Evolutionary conservation across 1,284 basidiomycete species (phyloP).

Genomic region (Athelia psychrophila): DNA sequence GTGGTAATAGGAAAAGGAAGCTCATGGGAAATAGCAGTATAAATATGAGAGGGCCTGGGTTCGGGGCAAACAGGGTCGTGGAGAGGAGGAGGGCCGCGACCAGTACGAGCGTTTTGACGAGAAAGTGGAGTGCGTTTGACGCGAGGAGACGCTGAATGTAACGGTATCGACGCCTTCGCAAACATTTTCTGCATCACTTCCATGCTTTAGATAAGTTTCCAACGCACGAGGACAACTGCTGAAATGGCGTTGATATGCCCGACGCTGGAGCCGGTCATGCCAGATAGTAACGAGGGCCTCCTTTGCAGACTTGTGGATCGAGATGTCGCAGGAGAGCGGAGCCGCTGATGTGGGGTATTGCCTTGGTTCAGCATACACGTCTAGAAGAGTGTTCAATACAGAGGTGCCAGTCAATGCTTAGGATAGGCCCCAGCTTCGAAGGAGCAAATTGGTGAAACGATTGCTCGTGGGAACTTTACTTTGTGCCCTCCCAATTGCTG

Average conservation of each 20-base stretch:
- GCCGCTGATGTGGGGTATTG: too few species aligned
- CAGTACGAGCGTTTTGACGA: constrained; percentile 63
- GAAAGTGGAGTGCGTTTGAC: constrained; percentile 35
- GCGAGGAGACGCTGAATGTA: constrained; percentile 58
- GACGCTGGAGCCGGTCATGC: constrained; percentile 76
- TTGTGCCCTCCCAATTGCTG: too few species aligned
- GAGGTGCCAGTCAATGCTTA: too few species aligned
- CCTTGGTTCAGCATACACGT: too few species aligned
- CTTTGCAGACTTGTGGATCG: constrained; percentile 85
- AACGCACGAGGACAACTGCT: constrained; percentile 67
- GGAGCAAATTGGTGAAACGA: too few species aligned
- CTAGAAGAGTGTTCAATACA: too few species aligned
- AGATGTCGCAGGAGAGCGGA: too few species aligned
- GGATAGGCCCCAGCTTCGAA: too few species aligned
- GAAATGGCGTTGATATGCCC: constrained; percentile 75
- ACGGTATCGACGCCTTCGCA: constrained; percentile 67
- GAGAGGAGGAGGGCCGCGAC: constrained; percentile 76
- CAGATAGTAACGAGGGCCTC: constrained; percentile 88
- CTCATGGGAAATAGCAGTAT: constrained; percentile 44
- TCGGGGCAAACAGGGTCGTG: constrained; percentile 71
- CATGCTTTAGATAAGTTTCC: constrained; percentile 4
- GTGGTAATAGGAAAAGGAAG: constrained; percentile 39
- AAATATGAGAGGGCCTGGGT: constrained; percentile 51
- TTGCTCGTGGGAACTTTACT: too few species aligned
- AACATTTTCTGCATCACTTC: constrained; percentile 15